Evolutionary conservation across 768 basidiomycete genomes (phyloP).

Genomic region (Pulveroboletus sp.): DNA sequence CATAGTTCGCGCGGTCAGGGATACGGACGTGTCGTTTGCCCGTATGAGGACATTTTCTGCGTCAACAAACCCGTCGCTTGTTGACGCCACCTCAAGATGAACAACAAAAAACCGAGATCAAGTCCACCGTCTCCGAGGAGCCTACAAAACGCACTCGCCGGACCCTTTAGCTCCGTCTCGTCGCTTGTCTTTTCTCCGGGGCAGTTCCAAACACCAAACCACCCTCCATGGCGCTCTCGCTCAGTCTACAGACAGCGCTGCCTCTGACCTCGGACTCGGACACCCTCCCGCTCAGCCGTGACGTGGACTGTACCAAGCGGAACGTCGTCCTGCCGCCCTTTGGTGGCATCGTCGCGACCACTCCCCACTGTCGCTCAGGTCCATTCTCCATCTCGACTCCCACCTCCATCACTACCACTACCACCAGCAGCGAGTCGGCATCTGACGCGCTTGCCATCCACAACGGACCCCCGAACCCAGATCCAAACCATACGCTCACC

Average conservation of each 20-base stretch:
- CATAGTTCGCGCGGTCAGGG: too few relatives aligned
- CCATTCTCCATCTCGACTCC: background rate
- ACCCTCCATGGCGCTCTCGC: slow-evolving; percentile 6
- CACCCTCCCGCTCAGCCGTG: background rate
- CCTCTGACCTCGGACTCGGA: background rate
- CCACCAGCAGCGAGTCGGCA: background rate
- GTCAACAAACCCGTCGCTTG: background rate
- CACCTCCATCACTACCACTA: background rate
- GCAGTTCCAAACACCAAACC: too few relatives aligned
- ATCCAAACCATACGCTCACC: background rate
- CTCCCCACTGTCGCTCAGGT: too few relatives aligned
- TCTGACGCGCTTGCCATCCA: background rate
- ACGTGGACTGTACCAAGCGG: slow-evolving; percentile 3
- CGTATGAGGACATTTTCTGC: too few relatives aligned
- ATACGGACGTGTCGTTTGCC: too few relatives aligned
- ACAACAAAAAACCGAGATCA: background rate
- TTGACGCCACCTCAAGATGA: slow-evolving; percentile 1
- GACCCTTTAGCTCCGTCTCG: background rate
- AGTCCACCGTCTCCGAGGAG: background rate
- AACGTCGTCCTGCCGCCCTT: background rate
- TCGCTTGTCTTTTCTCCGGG: too few relatives aligned
- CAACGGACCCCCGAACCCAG: background rate
- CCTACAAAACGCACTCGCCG: background rate
- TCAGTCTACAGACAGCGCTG: slow-evolving; percentile 1
- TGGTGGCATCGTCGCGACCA: background rate